Conservation (phyloP, 2,329 filamentous ascomycete genomes). For the Fusarium azukiicola region DNA sequence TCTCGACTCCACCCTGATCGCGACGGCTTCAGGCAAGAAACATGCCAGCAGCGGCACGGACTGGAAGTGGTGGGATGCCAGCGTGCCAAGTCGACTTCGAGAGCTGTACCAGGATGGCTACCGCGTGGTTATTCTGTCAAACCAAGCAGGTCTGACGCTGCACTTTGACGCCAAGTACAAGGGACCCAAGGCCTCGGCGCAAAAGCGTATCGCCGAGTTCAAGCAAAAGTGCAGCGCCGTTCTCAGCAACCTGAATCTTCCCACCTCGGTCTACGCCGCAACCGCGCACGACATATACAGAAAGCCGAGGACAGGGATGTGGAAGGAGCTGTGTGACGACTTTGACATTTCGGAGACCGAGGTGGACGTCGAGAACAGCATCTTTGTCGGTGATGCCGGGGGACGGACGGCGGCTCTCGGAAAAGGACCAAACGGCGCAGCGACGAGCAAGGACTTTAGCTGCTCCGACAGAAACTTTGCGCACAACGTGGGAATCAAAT, state of each 20-base stretch:
- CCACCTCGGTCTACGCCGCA: constrained; percentile 91
- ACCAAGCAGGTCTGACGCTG: constrained; percentile 91
- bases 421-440: constrained; percentile 49
- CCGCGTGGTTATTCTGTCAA: constrained; percentile 89
- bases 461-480: constrained; percentile 90
- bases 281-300: constrained; percentile 90
- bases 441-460: constrained; percentile 78
- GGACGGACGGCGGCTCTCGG: constrained; percentile 72
- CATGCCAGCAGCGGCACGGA: constrained; percentile 86
- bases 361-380: constrained; percentile 85
- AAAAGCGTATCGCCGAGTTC: constrained; percentile 87
- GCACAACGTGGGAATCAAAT: constrained; percentile 89
- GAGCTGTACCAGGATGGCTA: constrained; percentile 87
- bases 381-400: constrained; percentile 95
- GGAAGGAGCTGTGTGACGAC: constrained; percentile 82
- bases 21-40: constrained; percentile 88
- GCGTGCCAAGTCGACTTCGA: constrained; percentile 84
- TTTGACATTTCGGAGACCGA: constrained; percentile 76
- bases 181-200: constrained; percentile 76
- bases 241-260: constrained; percentile 86
- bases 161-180: constrained; percentile 86
- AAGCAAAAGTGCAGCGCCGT: constrained; percentile 89
- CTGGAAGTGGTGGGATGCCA: constrained; percentile 96
- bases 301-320: constrained; percentile 95
- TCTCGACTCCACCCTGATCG: constrained; percentile 93